These are phyloP conservation scores for Bimuria novae-zelandiae DNA, from an alignment of 2,329 filamentous ascomycete species.

Conservation along the genomic window DNA sequence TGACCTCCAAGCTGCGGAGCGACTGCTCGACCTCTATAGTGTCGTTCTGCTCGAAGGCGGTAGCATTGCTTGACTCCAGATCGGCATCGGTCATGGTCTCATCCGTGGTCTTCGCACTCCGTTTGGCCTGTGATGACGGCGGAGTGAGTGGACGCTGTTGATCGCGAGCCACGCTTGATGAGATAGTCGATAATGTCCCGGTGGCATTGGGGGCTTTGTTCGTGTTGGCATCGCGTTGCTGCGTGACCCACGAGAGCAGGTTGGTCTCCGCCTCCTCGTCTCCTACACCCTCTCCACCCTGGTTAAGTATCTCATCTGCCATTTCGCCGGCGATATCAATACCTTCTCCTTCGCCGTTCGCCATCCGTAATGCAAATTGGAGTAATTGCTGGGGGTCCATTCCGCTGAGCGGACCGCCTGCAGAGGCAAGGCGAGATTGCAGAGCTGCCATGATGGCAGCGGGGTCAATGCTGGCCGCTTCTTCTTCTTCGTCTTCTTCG, in stretches of 20 bases:
- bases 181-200: conserved; percentile 1
- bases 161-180: conserved; percentile 13
- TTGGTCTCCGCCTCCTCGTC: conserved; percentile 37
- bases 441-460: conserved; percentile 46
- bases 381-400: conserved; percentile 51
- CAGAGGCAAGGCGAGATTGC: conserved; percentile 38
- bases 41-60: conserved; percentile 7
- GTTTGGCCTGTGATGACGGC: conserved; percentile 28
- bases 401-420: conserved; percentile 43
- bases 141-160: conserved; percentile 26
- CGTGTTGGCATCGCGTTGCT: conserved; percentile 32
- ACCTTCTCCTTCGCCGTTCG: conserved; percentile 46
- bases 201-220: conserved; percentile 9
- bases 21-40: neutral
- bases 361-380: conserved; percentile 51
- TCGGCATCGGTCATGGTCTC: conserved; percentile 6
- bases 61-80: neutral
- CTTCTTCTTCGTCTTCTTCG: conserved; percentile 19
- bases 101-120: conserved; percentile 14
- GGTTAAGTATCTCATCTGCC: conserved; percentile 49
- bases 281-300: conserved; percentile 39
- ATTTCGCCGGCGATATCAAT: conserved; percentile 51
- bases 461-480: conserved; percentile 39
- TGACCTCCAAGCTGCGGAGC: neutral
- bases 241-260: conserved; percentile 38